Conservation (phyloP, 441 rosid genomes). For the Heliophila coronopifolia region DNA sequence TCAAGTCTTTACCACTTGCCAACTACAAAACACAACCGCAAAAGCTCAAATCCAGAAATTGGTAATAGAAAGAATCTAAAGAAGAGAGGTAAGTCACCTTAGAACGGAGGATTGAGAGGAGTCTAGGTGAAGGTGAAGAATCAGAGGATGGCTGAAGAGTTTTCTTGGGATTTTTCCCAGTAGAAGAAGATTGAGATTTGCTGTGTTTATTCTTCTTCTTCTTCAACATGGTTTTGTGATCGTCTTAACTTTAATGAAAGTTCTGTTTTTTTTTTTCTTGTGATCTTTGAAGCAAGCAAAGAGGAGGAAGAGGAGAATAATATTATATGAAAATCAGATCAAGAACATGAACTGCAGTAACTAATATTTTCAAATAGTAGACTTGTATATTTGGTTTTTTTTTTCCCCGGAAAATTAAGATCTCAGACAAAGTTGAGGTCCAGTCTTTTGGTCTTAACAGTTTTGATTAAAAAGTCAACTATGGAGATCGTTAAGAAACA, state of each 20-base stretch:
- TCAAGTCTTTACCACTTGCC: conserved; percentile 25
- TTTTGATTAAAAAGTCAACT: conserved; percentile 28
- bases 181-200: conserved; percentile 24
- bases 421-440: conserved; percentile 23
- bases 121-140: conserved; percentile 30
- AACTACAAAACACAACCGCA: conserved; percentile 18
- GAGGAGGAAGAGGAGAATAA: neutral
- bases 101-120: conserved; percentile 27
- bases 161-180: too few species aligned
- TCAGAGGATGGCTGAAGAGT: conserved; percentile 16
- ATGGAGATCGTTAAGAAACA: conserved; percentile 19
- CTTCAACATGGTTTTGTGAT: conserved; percentile 25
- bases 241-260: conserved; percentile 18
- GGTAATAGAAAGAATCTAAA: neutral
- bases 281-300: conserved; percentile 21
- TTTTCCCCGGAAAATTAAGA: conserved; percentile 6
- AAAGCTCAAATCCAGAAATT: conserved; percentile 9
- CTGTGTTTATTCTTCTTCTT: conserved; percentile 34
- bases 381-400: conserved; percentile 15
- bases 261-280: conserved; percentile 4
- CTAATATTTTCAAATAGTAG: conserved; percentile 16
- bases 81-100: conserved; percentile 22
- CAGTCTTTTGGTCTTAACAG: conserved; percentile 4
- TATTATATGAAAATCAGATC: conserved; percentile 26
- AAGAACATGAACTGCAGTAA: conserved; percentile 16